Evolutionary conservation across 352 stramenopile genomes (phyloP).

Genomic region (Pythium sukuiense): DNA sequence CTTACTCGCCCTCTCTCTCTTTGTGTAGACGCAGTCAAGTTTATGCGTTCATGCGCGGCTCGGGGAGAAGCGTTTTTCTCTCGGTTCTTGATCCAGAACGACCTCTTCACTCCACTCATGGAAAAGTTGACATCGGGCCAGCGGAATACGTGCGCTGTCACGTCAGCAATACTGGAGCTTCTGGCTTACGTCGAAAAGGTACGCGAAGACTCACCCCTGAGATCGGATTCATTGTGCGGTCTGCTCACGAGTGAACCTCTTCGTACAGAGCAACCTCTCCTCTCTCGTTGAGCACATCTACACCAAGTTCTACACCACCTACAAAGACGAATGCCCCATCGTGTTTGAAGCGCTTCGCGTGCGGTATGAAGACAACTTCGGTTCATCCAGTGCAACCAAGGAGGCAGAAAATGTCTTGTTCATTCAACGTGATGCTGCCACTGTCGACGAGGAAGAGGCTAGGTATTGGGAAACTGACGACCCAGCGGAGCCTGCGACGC

Average conservation of each 20-base stretch:
- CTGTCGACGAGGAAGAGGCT: slow-evolving; percentile 73
- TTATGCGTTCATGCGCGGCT: slow-evolving; percentile 69
- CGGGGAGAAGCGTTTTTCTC: slow-evolving; percentile 83
- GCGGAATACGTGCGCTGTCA: slow-evolving; percentile 58
- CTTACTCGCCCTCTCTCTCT: too few relatives aligned
- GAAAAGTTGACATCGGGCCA: slow-evolving; percentile 50
- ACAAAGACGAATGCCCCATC: slow-evolving; percentile 67
- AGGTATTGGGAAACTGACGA: slow-evolving; percentile 82
- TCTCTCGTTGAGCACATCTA: slow-evolving; percentile 77
- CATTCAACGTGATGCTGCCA: slow-evolving; percentile 39
- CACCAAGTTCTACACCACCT: slow-evolving; percentile 75
- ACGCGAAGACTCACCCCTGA: too few relatives aligned
- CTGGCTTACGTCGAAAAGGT: slow-evolving; percentile 80
- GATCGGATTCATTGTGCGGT: neutral
- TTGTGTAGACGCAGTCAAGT: slow-evolving; percentile 70
- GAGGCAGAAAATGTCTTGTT: slow-evolving; percentile 46
- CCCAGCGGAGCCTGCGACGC: slow-evolving; percentile 34
- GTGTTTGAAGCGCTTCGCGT: slow-evolving; percentile 71
- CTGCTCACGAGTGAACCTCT: slow-evolving; percentile 2
- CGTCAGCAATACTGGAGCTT: slow-evolving; percentile 73
- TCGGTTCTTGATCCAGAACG: slow-evolving; percentile 74
- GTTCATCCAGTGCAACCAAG: slow-evolving; percentile 26
- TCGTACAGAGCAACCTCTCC: slow-evolving; percentile 53
- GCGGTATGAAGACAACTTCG: slow-evolving; percentile 56
- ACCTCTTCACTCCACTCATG: slow-evolving; percentile 63